Conservation (phyloP, 2,329 filamentous ascomycete genomes). For the Cercospora berteroae region DNA sequence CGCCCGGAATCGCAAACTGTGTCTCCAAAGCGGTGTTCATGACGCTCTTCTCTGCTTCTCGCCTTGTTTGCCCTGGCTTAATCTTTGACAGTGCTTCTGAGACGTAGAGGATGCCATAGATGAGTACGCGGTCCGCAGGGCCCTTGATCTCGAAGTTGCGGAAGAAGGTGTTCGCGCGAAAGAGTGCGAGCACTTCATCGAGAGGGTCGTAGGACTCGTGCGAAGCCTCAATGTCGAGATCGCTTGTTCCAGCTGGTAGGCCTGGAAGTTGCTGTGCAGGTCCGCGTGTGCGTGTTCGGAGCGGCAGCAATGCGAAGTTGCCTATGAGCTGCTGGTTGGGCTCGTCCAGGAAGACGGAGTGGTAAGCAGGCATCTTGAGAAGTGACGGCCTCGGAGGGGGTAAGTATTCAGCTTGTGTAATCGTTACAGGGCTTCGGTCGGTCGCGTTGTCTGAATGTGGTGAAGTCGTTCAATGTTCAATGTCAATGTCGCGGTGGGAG, state of each 20-base stretch:
- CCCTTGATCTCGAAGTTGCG: constrained; percentile 99
- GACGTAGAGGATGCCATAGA: constrained; percentile 95
- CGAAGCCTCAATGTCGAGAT: constrained; percentile 67
- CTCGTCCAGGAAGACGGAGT: constrained; percentile 91
- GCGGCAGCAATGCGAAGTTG: constrained; percentile 91
- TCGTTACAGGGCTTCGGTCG: background rate
- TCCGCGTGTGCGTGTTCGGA: constrained; percentile 93
- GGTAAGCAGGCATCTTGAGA: constrained; percentile 65
- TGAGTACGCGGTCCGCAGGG: constrained; percentile 85
- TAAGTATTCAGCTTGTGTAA: background rate
- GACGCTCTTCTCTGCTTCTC: constrained; percentile 72
- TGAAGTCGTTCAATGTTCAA: background rate
- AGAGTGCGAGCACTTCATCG: constrained; percentile 87
- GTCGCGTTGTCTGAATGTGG: background rate
- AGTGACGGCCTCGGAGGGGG: background rate
- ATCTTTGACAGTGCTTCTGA: constrained; percentile 89
- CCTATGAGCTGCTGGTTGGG: constrained; percentile 67
- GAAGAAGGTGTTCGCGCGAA: constrained; percentile 98
- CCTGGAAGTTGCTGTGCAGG: constrained; percentile 81
- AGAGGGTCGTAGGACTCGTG: constrained; percentile 93
- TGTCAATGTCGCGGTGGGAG: constrained; percentile 4
- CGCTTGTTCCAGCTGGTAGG: constrained; percentile 53
- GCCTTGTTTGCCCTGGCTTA: constrained; percentile 65
- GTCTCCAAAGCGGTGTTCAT: constrained; percentile 86
- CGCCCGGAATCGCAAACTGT: constrained; percentile 91